Evolutionary conservation across 371 early-diverging fungal species (phyloP), one percentile per base, ranked within the genome.

Genomic region (Blakeslea trispora): DNA sequence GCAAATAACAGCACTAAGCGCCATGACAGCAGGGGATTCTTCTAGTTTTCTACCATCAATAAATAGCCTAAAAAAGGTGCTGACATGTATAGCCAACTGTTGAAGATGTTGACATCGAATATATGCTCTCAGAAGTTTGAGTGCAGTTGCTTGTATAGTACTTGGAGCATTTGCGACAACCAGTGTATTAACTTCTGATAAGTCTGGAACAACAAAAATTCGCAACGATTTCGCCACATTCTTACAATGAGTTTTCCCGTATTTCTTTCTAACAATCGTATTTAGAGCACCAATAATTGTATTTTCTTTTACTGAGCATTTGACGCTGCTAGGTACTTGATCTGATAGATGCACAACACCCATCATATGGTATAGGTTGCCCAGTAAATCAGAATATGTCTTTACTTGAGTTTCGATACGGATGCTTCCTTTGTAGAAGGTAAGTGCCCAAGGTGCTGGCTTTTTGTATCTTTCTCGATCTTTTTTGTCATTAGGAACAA

Each of bases 171-270:
- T 28, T 18, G 61, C 45, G 0, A 62, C 57, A 1, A 50, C 42
- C 22, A 64, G 35, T 10, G 60, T 64, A 23, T 50, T 18, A 11
- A 56, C 47, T 14, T 56, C 44, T 13, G 52, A 53, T 24, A 42
- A 50, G 19, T 54, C 57, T 5, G 61, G 59, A 6, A 57, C 42
- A 37, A 69, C 34, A 42, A 56, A 62, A 24, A 55, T 58, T 19
- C 40, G 59, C 11, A 49, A 44, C 0, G 64, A 64, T 17, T 39
- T 55, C 15, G 61, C 61, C 10, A 61, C 64, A 45, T 56, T 67
- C 44, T 60, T 68, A 54, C 61, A 72, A 8, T 70, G 70, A 2
- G 68, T 65, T 53, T 66, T 69, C 1, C 70, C 70, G 31, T 75
- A 72, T 7, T 64, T 57, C 45, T 63, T 74, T 35, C 67, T 66